Evolutionary conservation across 495 filamentous ascomycete species (phyloP).

Genomic region (Talaromyces proteolyticus): DNA sequence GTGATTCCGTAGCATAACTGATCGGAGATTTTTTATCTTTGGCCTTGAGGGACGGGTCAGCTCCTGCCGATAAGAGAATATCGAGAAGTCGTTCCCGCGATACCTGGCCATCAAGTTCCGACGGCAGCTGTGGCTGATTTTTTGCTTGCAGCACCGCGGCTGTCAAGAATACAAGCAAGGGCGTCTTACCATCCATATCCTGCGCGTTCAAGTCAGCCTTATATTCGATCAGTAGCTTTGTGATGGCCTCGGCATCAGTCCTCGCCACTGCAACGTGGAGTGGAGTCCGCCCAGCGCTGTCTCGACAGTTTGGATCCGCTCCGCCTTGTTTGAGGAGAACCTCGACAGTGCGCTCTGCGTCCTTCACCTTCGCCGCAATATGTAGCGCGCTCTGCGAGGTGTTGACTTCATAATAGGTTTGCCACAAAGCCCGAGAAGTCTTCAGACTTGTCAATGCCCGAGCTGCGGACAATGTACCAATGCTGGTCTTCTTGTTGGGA

Average conservation of each 20-base stretch:
- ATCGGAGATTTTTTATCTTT: constrained; percentile 1
- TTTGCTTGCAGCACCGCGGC: neutral
- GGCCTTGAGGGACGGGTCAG: neutral
- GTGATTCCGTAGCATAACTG: neutral
- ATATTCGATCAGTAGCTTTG: constrained; percentile 10
- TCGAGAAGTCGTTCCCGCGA: neutral
- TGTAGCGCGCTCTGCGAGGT: constrained; percentile 2
- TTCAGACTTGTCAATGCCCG: constrained; percentile 1
- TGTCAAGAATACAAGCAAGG: constrained; percentile 4
- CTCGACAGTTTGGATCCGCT: constrained; percentile 2
- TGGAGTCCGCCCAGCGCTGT: neutral
- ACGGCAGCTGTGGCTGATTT: neutral
- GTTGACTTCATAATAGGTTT: neutral
- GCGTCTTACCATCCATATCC: constrained; percentile 2
- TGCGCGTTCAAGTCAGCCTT: constrained; percentile 10
- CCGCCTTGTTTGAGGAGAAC: neutral
- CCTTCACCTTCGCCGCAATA: constrained; percentile 4
- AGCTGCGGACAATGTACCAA: neutral
- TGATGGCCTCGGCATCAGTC: constrained; percentile 4
- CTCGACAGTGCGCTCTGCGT: neutral
- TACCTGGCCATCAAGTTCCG: neutral
- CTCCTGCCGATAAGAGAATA: constrained; percentile 3
- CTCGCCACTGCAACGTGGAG: constrained; percentile 1
- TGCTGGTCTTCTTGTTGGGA: neutral
- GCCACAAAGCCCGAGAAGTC: neutral